Evolutionary conservation across 2,329 filamentous ascomycete genomes (phyloP), one percentile per base, ranked within the genome.

Genomic region (Trichoderma afroharzianum): DNA sequence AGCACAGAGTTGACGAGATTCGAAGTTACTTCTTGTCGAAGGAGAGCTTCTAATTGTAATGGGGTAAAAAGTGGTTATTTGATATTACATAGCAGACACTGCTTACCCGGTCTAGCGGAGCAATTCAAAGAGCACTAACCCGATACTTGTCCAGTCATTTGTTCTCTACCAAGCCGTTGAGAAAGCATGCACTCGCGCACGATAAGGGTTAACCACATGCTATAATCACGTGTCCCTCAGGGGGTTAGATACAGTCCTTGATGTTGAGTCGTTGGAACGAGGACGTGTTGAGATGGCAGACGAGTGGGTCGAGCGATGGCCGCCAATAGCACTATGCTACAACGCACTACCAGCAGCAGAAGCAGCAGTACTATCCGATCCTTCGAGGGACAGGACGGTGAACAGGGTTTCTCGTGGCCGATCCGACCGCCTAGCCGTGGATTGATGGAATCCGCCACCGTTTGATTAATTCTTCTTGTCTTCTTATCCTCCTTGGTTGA

Each of bases 11-110:
- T 68, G 87, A 91, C 76, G 85, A 85, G 39, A 90, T 91, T 75
- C 87, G 88, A 80, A 82, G 82, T 73, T 93, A 92, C 82, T 95
- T 91, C 80, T 83, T 85, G 74, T 82, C 82, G 53, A 90, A 88
- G 79, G 81, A 82, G 68, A 85, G 87, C 14, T 90, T 91, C 76
- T 90, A 82, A 82, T 39, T 14, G 39, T 26, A 63, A 63, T 14
- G 30, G 21, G 21, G 8, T 21, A 24, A 21, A 28, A 33, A 43
- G 32, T n/a, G 47, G 24, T 33, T 53, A 26, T 58, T 43, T 18
- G 11, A 62, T 53, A 59, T 9, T 43, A 43, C 39, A 30, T 67
- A 7, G 30, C 30, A 43, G 26, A 43, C 33, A 12, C 6, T 39
- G 63, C 63, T 58, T 67, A 67, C 26, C 50, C 50, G 18, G 12